Base-by-base conservation (phyloP, 2,329 filamentous ascomycete genomes). In the Lachnellula occidentalis region DNA sequence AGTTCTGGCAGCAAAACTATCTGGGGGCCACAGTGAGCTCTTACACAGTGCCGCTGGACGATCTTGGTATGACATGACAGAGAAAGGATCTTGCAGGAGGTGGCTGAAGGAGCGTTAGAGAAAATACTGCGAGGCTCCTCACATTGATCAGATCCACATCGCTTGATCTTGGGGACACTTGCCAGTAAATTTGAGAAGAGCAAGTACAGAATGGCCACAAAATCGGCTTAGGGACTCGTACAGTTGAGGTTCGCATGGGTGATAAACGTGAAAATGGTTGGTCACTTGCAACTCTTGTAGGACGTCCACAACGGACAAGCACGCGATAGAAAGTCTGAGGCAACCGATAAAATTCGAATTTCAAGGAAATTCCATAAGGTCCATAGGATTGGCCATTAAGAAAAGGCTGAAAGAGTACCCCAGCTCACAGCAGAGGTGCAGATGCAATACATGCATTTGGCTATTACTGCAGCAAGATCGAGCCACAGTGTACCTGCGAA, bases 211-310 rank as follows among this genome's bases (percentile, higher is more conserved):
- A 17, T 15, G n/a, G 14, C 14, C n/a, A 6, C 36, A 8, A 50
- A 53, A 24, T 45, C n/a, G 39, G 56, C 50, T 22, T 47, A 43
- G 45, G 36, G 39, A 31, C 43, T 34, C 45, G 49, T 50, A 50
- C 37, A 51, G 37, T 45, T 43, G 34, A 45, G 48, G 55, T 60
- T 55, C 58, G 59, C 57, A 54, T 64, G 59, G 51, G 60, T 63
- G 56, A 61, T 50, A 61, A 47, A 55, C 51, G 57, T 57, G 54
- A 58, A 46, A 45, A n/a, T 60, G 60, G 61, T 53, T 60, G 47
- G 45, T 43, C 55, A 58, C 60, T 34, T 56, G 36, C 39, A 55
- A 51, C 31, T 48, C 50, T 51, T 34, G 39, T 45, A 15, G 12
- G 22, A 21, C 31, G 34, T 36, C 45, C 42, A 54, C 21, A 14